Base-by-base conservation (phyloP, 2,329 filamentous ascomycete genomes). In the Triangularia setosa region DNA sequence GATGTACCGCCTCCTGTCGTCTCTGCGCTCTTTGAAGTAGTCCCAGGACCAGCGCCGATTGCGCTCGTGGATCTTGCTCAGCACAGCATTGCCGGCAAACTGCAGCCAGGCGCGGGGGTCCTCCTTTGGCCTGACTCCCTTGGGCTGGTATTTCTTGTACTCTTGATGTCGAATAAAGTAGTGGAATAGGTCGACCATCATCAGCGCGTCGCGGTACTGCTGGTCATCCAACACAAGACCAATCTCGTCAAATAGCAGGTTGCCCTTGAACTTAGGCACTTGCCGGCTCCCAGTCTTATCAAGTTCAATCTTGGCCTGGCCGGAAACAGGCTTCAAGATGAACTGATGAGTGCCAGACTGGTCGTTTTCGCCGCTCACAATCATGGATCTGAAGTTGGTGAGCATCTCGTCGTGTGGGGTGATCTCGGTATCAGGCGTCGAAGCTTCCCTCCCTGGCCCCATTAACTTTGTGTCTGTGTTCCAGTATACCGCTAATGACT, bases 161-260 rank as follows among this genome's bases (percentile, higher is more conserved):
- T 99, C 94, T 75, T 98, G 95, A 70, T 99, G 95, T 30, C 94
- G 89, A 71, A 97, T 91, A 76, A 98, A 99, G 78, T 97, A 98
- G 76, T 99, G 95, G 80, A 99, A 99, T 2, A 98, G 82, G 74
- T 99, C 95, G 1, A 98, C 91, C 81, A 99, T 91, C 95, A 99
- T 99, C 64, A 99, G 80, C 4, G 90, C 92, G 78, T 99, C 95
- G 28, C 96, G 90, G 74, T 99, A 99, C 75, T 99, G 95, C 69
- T 97, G 87, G 69, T 99, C 94, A 70, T 99, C 96, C 30, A 99
- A 84, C n/a, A 98, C 91, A 68, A 99, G 89, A 59, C 96, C 95
- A 64, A 99, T 93, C 74, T 99, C 96, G 73, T 99, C 94, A 71
- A 99, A 99, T 1, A 98, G 80, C 18, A 99, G 79, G 44, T 90